Base-by-base conservation (phyloP, 768 basidiomycete genomes). In the Suillus subaureus region DNA sequence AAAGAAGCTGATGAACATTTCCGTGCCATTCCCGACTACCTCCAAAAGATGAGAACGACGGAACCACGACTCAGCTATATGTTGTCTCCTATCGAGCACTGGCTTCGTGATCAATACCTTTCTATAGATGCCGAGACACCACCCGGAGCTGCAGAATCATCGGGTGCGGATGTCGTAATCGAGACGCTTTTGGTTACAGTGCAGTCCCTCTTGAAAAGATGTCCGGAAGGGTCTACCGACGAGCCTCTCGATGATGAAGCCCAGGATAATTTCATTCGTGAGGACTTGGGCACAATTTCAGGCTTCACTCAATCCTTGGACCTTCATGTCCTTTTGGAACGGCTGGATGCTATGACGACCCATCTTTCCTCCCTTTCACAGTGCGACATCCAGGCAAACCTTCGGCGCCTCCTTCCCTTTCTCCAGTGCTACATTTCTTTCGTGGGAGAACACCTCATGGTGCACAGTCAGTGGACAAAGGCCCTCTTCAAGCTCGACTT, bases 401-500 rank as follows among this genome's bases (percentile, higher is more conserved):
- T 88, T 52, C 78, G 77, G 71, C 79, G 85, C 68, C 67, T 89
- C n/a, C 68, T 90, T 11, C 94, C 96, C 1, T 97, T 97, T 85
- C 74, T 97, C 28, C 78, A 86, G 3, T 76, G 78, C 28, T 96
- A 94, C 75, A 69, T 85, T 11, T 70, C 79, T 23, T 80, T 94
- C 16, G 84, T 84, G 28, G 77, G 83, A 37, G 82, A 83, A 47
- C 85, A 92, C 61, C 76, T 97, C n/a, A 69, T 76, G 2, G 75
- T 78, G 13, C 86, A 88, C 61, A 80, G 81, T 28, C 79, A 83
- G 49, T 94, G 92, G 89, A 87, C 87, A 21, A 87, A 90, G 72
- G 79, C 92, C 15, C 76, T 93, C 21, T 91, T 96, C 84, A 99
- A 98, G 77, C 81, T 99, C 66, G 82, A 87, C 69, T 91, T 89